Base-by-base conservation (phyloP, 164 flowering plant genomes). In the Santalum album region DNA sequence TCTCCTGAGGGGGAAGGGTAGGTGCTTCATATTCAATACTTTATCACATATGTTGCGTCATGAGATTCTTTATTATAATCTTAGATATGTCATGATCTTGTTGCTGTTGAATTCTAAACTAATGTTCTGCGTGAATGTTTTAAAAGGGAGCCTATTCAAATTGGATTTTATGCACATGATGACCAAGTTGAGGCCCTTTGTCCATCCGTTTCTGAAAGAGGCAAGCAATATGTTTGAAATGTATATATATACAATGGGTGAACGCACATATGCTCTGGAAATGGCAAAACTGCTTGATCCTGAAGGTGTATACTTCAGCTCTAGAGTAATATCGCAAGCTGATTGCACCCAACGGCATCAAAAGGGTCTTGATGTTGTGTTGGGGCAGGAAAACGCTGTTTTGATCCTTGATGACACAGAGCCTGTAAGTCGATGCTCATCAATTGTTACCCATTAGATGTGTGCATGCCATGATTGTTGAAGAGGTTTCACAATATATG, bases 321-420 rank as follows among this genome's bases (percentile, higher is more conserved):
- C 68, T 19, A 77, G 71, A 63, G 80, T 90, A 18, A 82, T 87
- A 59, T 81, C 97, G 34, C 77, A 82, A 55, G 84, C 69, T 52
- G 82, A 90, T 66, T 75, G 95, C 67, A 87, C 97, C 12, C 70
- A 67, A 53, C 75, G 59, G 54, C 76, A 80, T 69, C 86, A 79
- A 56, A 90, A 87, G 63, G 87, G 84, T 61, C 91, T 90, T 29
- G 95, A 90, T 74, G 74, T 90, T 52, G 86, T 90, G 52, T 52
- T 85, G 44, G 95, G 87, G 38, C 74, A 79, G 51, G 95, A 87
- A 52, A 80, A 73, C 60, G 83, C 82, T 32, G 83, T 83, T 25
- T 25, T 90, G 51, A 87, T 90, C 55, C 90, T 91, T 56, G 98
- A 91, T 75, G 98, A 91, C 63, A 82, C 96, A 36, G 90, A 86